A percentile compares a stretch with the other conserved stretches of the same genome.
Evolutionary conservation across 75 land plant genomes (phyloP).

Genomic region (Selaginella tamariscina): DNA sequence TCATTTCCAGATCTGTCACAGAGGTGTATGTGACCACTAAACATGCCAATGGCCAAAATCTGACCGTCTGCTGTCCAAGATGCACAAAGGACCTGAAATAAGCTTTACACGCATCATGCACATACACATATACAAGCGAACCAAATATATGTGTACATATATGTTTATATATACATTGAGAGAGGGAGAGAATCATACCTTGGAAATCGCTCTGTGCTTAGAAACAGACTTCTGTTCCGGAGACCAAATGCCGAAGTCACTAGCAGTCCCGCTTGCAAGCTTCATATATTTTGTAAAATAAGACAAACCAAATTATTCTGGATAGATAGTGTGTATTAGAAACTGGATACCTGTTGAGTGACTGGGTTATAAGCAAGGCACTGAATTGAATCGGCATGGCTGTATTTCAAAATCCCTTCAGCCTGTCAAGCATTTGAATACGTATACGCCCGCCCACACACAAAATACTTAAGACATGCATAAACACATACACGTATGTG

Average conservation of each 20-base stretch:
- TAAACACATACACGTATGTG: too few species aligned
- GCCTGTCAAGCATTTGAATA: slow-evolving; percentile 20
- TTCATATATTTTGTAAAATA: too few species aligned
- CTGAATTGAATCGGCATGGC: slow-evolving; percentile 29
- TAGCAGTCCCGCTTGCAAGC: slow-evolving; percentile 34
- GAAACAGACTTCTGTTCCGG: slow-evolving; percentile 36
- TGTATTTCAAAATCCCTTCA: slow-evolving; percentile 35
- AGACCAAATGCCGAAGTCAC: slow-evolving; percentile 37
- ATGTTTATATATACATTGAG: too few species aligned
- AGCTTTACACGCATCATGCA: too few species aligned
- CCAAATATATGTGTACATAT: too few species aligned
- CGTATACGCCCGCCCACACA: background rate
- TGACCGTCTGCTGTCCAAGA: slow-evolving; percentile 36
- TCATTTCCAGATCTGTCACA: slow-evolving; percentile 24
- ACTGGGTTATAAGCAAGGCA: slow-evolving; percentile 37
- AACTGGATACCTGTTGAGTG: slow-evolving; percentile 28
- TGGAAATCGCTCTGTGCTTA: slow-evolving; percentile 25
- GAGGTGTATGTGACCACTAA: slow-evolving; percentile 24
- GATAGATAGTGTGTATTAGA: too few species aligned
- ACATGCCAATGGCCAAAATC: slow-evolving; percentile 27
- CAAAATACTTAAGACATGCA: background rate
- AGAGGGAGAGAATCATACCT: slow-evolving; percentile 18
- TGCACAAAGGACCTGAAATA: slow-evolving; percentile 24
- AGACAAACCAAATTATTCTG: too few species aligned
- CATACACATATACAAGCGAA: too few species aligned